Evolutionary conservation across 2,329 filamentous ascomycete species (phyloP).

Genomic region (Ophiocordyceps sinensis): DNA sequence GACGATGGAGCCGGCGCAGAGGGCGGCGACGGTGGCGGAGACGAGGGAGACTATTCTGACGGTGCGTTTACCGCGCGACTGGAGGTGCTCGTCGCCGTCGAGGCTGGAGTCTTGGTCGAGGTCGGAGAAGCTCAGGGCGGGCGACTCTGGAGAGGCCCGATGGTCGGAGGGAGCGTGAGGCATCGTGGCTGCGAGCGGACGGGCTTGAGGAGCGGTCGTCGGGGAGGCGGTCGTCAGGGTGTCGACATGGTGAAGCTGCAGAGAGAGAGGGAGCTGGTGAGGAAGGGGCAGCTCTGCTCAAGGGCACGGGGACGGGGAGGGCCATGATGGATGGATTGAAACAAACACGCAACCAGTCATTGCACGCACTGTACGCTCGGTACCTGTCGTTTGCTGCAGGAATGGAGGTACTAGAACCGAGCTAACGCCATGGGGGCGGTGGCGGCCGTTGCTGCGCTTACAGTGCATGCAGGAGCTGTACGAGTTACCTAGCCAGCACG

Average conservation of each 20-base stretch:
- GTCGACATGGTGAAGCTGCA: background rate
- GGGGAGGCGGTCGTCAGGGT: background rate
- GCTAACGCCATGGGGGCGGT: too few species aligned
- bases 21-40: constrained; percentile 38
- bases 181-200: background rate
- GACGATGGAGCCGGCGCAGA: constrained; percentile 83
- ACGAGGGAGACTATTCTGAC: constrained; percentile 35
- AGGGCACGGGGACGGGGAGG: too few species aligned
- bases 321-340: too few species aligned
- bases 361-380: too few species aligned
- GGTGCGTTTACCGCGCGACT: constrained; percentile 14
- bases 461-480: too few species aligned
- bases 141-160: background rate
- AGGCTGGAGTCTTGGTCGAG: constrained; percentile 9
- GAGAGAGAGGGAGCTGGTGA: too few species aligned
- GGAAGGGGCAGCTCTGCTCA: too few species aligned
- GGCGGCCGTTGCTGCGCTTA: too few species aligned
- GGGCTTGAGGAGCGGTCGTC: background rate
- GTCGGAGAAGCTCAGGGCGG: constrained; percentile 5
- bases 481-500: too few species aligned
- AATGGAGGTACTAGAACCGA: too few species aligned
- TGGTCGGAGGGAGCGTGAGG: background rate
- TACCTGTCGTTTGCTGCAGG: too few species aligned
- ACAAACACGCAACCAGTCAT: too few species aligned
- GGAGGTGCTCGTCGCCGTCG: constrained; percentile 6